Base-by-base conservation (phyloP, 2,329 filamentous ascomycete genomes). In the Meredithiella fracta region DNA sequence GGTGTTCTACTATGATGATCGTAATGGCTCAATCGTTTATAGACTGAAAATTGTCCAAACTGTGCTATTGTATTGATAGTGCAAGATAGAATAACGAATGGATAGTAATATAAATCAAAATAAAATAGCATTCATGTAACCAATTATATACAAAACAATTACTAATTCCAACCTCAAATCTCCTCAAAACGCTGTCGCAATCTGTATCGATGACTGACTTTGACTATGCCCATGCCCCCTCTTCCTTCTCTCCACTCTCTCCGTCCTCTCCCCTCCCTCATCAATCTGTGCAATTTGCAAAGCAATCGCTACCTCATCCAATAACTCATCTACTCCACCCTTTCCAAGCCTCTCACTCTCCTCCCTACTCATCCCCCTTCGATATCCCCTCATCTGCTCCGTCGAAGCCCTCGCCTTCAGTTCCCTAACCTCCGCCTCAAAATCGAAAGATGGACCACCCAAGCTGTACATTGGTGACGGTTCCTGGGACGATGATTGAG, bases 231-330 rank as follows among this genome's bases (percentile, higher is more conserved):
- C 9, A 38, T 38, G 22, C 14, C 50, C 50, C 38, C 31, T 52
- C 50, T 22, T 38, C n/a, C 25, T n/a, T 40, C 11, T 52, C 34
- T 22, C n/a, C 29, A 44, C 7, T 6, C 40, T 29, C 8, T 49
- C 26, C 11, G 50, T 20, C 5, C 31, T n/a, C n/a, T n/a, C n/a
- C n/a, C n/a, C n/a, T n/a, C n/a, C n/a, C n/a, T n/a, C n/a, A n/a
- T n/a, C 52, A 47, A 44, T 55, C 49, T 55, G 53, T 1, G 53
- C 57, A 40, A 53, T 55, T 14, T 58, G 53, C 42, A 58, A 38
- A 5, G 57, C 54, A 38, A 58, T 53, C 14, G 57, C 53, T 25
- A 58, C 57, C 25, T 58, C 57, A 17, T 55, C 53, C 17, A 58
- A 38, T 29, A 58, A 51, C 22, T 55, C 53, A n/a, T 58, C 57